Percentiles rank a stretch among this genome's conserved stretches.
Evolutionary conservation across 306 rosid genomes (phyloP).

Genomic region (Sesbania bispinosa): DNA sequence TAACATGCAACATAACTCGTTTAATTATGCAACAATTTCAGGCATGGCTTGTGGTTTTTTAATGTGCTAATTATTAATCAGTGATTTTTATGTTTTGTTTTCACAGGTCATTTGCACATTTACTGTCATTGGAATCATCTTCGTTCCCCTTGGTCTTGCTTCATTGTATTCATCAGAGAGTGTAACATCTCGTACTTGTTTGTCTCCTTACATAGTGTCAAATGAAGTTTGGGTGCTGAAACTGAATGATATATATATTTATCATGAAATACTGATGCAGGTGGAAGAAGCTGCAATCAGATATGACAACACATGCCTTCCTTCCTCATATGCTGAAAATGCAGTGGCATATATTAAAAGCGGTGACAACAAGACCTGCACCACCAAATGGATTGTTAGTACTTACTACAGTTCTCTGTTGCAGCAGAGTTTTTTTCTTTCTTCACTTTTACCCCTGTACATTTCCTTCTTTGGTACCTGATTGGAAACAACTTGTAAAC

Average conservation of each 20-base stretch:
- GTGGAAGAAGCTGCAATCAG: slow-evolving; percentile 57
- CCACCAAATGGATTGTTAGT: slow-evolving; percentile 58
- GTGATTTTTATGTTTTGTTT: neutral
- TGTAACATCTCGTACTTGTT: slow-evolving; percentile 25
- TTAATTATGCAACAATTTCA: neutral
- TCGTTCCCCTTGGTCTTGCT: slow-evolving; percentile 44
- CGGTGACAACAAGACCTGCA: slow-evolving; percentile 59
- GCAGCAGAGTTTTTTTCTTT: neutral
- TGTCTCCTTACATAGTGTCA: neutral
- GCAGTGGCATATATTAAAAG: slow-evolving; percentile 51
- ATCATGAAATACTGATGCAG: slow-evolving; percentile 38
- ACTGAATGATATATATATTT: neutral
- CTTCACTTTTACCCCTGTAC: neutral
- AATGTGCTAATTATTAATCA: neutral
- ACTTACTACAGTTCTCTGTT: neutral
- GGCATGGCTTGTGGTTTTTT: neutral
- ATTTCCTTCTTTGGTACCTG: neutral
- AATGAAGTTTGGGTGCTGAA: neutral
- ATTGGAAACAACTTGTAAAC: neutral
- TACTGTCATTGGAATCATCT: slow-evolving; percentile 29
- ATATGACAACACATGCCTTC: slow-evolving; percentile 63
- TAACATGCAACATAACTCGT: neutral
- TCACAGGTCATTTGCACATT: slow-evolving; percentile 35
- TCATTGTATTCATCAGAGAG: slow-evolving; percentile 35
- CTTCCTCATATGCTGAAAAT: slow-evolving; percentile 21